Base-by-base conservation (phyloP, 225 moss, liverwort and hornwort genomes). In the Sphagnum contortum region DNA sequence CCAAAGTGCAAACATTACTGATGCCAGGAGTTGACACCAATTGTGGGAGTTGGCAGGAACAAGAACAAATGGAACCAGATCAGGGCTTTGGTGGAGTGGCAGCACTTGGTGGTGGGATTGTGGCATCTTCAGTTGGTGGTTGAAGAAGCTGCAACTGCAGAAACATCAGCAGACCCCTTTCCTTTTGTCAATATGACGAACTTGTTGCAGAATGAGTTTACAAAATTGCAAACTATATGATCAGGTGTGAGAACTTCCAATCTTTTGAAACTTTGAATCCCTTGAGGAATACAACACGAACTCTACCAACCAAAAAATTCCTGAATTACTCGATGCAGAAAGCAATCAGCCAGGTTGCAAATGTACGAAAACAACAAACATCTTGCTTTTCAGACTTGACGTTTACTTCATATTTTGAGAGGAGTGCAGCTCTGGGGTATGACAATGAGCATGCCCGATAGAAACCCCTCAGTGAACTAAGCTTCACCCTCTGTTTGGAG, bases 81-180 rank as follows among this genome's bases (percentile, higher is more conserved):
- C 29, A 29, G 29, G 29, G 29, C 29, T 29, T 29, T 29, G 29
- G 29, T 29, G 61, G 45, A 4, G 61, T 48, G 3, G 45, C 61
- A 2, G 47, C 45, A 8, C 12, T 48, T 4, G 61, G 61, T 8
- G 44, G 44, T n/a, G n/a, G 12, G 4, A 48, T 48, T 10, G 66
- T 62, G 2, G 56, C 76, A 9, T 69, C 71, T 62, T 77, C 11
- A 0, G 68, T n/a, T 7, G 69, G 77, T 48, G 81, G 74, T 77
- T 77, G 74, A 59, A 77, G 64, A 14, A 77, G 64, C 74, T 74
- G 77, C 9, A 81, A 45, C 81, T 81, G 8, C 11, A 4, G 5
- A 47, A 6, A 44, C 58, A 29, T 29, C 29, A 29, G 1, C 29
- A 29, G 29, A n/a, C n/a, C n/a, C 29, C 29, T 29, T 29, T 29